These are phyloP conservation scores for Boletus rubescentipes DNA, from an alignment of 768 basidiomycete genomes.

Conservation along the genomic window DNA sequence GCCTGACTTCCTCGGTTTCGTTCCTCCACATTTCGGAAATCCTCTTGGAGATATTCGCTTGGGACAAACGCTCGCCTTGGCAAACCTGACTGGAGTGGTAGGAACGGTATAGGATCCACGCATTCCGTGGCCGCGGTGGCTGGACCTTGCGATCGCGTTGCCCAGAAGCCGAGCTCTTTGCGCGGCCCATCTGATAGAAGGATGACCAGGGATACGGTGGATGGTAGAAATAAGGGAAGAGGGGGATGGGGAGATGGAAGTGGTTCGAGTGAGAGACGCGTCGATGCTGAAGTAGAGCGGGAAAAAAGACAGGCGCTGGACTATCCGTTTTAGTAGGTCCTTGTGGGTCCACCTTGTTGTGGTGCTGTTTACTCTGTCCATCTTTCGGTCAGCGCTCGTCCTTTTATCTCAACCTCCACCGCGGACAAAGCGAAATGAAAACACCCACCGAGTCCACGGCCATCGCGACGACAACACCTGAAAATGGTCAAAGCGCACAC, in stretches of 20 bases:
- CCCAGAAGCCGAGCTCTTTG: slow-evolving; percentile 13
- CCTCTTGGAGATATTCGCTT: slow-evolving; percentile 62
- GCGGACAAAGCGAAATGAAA: slow-evolving; percentile 3
- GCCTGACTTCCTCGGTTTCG: slow-evolving; percentile 48
- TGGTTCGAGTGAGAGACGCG: slow-evolving; percentile 27
- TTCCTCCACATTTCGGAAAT: slow-evolving; percentile 66
- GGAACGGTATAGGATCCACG: slow-evolving; percentile 81
- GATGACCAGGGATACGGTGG: slow-evolving; percentile 3
- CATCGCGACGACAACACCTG: slow-evolving; percentile 17
- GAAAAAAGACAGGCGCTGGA: slow-evolving; percentile 23
- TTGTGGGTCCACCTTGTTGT: slow-evolving; percentile 37
- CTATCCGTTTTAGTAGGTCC: slow-evolving; percentile 34
- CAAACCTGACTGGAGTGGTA: slow-evolving; percentile 40
- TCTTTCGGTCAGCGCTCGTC: background rate
- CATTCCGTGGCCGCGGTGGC: slow-evolving; percentile 71
- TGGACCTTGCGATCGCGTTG: slow-evolving; percentile 24
- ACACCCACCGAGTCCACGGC: slow-evolving; percentile 19
- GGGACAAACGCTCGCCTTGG: slow-evolving; percentile 40
- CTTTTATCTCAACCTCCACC: slow-evolving; percentile 13
- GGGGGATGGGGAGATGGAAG: slow-evolving; percentile 15
- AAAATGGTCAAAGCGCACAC: slow-evolving; percentile 17
- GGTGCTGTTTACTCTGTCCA: slow-evolving; percentile 28
- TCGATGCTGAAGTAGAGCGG: slow-evolving; percentile 22
- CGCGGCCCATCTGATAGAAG: slow-evolving; percentile 23
- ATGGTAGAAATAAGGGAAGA: slow-evolving; percentile 7